phyloP scores from a whole-genome alignment of 2,329 filamentous ascomycete genomes.

The Clonostachys rhizophaga region DNA sequence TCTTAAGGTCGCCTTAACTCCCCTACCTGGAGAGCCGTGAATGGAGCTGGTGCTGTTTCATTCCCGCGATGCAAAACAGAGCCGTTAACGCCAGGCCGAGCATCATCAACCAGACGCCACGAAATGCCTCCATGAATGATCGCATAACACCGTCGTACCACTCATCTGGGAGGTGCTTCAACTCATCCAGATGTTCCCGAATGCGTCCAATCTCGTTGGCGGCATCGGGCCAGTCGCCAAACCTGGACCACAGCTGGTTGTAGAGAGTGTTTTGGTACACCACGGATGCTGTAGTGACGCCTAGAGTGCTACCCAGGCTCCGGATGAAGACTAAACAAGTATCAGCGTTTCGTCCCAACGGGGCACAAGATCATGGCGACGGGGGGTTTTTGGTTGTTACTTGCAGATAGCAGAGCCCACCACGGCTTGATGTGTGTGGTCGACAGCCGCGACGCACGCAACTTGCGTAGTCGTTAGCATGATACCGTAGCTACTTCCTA shows the following conservation, averaged over 20 bases:
- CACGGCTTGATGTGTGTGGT: conserved; percentile 80
- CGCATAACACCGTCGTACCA: conserved; percentile 67
- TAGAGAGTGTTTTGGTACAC: conserved; percentile 85
- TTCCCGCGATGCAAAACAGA: conserved; percentile 57
- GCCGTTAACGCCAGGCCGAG: conserved; percentile 59
- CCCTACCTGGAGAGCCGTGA: conserved; percentile 15
- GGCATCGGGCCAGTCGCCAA: conserved; percentile 62
- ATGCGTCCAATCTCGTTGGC: conserved; percentile 65
- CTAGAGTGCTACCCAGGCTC: conserved; percentile 42
- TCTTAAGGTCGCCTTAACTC: no score
- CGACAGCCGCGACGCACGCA: conserved; percentile 76
- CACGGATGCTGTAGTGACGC: conserved; percentile 57
- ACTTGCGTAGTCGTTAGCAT: conserved; percentile 81
- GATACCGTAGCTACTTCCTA: conserved; percentile 69
- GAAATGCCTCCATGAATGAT: conserved; percentile 73
- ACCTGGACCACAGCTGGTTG: conserved; percentile 57
- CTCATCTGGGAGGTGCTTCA: conserved; percentile 62
- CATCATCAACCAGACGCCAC: conserved; percentile 68
- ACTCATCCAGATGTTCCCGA: conserved; percentile 66
- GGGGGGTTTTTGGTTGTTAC: conserved; percentile 10
- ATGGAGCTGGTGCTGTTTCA: conserved; percentile 78
- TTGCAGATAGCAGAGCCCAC: conserved; percentile 75
- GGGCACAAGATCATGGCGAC: no score
- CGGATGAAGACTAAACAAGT: conserved; percentile 28
- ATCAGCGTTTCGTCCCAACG: no score